Conservation (phyloP, 495 filamentous ascomycete genomes). For the Hypomontagnella submonticulosa region DNA sequence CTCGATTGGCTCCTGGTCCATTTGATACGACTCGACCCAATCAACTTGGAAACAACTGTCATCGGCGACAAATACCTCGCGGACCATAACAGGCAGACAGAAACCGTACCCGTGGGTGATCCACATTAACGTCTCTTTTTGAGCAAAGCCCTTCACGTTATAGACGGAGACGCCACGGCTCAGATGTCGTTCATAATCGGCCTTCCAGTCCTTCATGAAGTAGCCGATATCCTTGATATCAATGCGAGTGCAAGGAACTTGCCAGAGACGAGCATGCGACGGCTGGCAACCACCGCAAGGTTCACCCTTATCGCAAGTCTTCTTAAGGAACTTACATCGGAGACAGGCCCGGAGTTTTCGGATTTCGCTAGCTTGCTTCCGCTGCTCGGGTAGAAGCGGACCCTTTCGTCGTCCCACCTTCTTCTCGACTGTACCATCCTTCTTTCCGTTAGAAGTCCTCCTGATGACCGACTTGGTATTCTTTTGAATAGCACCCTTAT, state of each 20-base stretch:
- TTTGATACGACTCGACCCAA: constrained; percentile 82
- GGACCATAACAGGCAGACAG: constrained; percentile 85
- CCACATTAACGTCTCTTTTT: constrained; percentile 79
- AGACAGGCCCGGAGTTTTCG: constrained; percentile 90
- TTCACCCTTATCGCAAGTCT: constrained; percentile 95
- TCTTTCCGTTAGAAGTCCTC: constrained; percentile 79
- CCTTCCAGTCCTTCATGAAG: constrained; percentile 99
- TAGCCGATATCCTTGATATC: constrained; percentile 97
- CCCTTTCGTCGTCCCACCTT: constrained; percentile 87
- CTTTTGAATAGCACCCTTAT: constrained; percentile 83
- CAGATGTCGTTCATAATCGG: constrained; percentile 90
- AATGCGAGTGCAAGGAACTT: constrained; percentile 93
- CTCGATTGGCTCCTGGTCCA: constrained; percentile 72
- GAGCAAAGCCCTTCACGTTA: constrained; percentile 92
- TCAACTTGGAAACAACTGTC: constrained; percentile 92
- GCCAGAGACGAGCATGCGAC: constrained; percentile 91
- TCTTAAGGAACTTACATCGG: constrained; percentile 97
- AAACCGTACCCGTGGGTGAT: constrained; percentile 93
- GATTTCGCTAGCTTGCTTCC: constrained; percentile 93
- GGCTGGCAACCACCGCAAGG: constrained; percentile 93
- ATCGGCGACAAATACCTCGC: constrained; percentile 89
- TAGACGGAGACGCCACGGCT: constrained; percentile 85
- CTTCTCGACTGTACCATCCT: constrained; percentile 79
- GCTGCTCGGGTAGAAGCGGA: constrained; percentile 89
- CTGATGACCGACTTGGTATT: constrained; percentile 81